Percentiles rank a stretch among this genome's conserved stretches.
Conservation (phyloP, 1,139 yeast species). For the Hansenula anomala region DNA sequence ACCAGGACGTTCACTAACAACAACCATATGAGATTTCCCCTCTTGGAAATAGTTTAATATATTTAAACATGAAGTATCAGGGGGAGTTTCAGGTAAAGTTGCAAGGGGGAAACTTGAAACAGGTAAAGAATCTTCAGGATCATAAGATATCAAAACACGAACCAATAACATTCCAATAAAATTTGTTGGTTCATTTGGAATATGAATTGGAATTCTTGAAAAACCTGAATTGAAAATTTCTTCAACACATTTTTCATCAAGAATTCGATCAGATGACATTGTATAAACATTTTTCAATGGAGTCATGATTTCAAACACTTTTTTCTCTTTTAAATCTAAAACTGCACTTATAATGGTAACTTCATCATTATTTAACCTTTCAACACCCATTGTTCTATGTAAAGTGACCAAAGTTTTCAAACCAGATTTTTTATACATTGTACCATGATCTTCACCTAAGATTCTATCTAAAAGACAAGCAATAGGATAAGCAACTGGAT, state of each 20-base stretch:
- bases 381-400: slow-evolving; percentile 94
- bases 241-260: slow-evolving; percentile 83
- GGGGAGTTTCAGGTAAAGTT: slow-evolving; percentile 90
- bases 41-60: slow-evolving; percentile 95
- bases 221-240: slow-evolving; percentile 92
- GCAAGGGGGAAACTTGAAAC: slow-evolving; percentile 94
- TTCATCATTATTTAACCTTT: slow-evolving; percentile 87
- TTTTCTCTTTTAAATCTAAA: slow-evolving; percentile 86
- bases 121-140: slow-evolving; percentile 93
- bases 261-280: slow-evolving; percentile 75
- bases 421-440: slow-evolving; percentile 89
- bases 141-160: slow-evolving; percentile 88
- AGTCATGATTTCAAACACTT: slow-evolving; percentile 86
- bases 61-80: slow-evolving; percentile 88
- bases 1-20: slow-evolving; percentile 85
- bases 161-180: slow-evolving; percentile 95
- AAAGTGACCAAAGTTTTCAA: slow-evolving; percentile 88
- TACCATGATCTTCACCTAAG: slow-evolving; percentile 95
- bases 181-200: slow-evolving; percentile 84
- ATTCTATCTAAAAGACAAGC: slow-evolving; percentile 75
- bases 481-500: slow-evolving; percentile 90
- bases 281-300: slow-evolving; percentile 90
- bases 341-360: slow-evolving; percentile 95
- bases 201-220: slow-evolving; percentile 91
- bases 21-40: slow-evolving; percentile 96